Percentiles rank a stretch among this genome's conserved stretches.
Conservation (phyloP, 257 asterid genomes). For the Jasminum sambac region DNA sequence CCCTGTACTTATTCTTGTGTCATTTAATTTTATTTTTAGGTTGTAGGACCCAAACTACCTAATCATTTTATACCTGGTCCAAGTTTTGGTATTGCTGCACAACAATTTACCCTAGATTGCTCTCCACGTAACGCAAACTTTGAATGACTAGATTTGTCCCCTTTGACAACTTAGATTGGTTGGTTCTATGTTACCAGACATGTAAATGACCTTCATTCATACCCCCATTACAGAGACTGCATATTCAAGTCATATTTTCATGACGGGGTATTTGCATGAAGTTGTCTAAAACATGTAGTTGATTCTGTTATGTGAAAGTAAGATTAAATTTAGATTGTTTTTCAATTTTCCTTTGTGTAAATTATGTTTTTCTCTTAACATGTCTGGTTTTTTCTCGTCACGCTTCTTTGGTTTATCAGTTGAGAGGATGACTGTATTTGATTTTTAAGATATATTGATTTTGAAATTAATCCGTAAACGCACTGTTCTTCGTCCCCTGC, state of each 20-base stretch:
- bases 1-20: conserved; percentile 3
- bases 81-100: background rate
- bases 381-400: background rate
- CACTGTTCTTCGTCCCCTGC: background rate
- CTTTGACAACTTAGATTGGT: background rate
- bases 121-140: background rate
- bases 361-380: background rate
- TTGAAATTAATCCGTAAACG: conserved; percentile 6
- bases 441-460: background rate
- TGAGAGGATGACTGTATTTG: background rate
- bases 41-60: background rate
- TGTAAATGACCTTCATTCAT: background rate
- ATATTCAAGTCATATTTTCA: background rate
- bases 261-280: background rate
- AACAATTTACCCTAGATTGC: background rate
- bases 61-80: background rate
- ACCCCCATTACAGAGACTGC: no score
- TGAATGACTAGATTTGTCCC: background rate
- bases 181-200: background rate
- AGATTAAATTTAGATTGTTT: background rate
- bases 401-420: background rate
- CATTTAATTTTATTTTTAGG: background rate
- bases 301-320: background rate
- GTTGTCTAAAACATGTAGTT: background rate
- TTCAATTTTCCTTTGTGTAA: background rate